Percentiles rank a stretch among this genome's conserved stretches.
These are phyloP conservation scores for Kentomonas sorsogonicus DNA, from an alignment of 208 protist species.

Conservation along the genomic window DNA sequence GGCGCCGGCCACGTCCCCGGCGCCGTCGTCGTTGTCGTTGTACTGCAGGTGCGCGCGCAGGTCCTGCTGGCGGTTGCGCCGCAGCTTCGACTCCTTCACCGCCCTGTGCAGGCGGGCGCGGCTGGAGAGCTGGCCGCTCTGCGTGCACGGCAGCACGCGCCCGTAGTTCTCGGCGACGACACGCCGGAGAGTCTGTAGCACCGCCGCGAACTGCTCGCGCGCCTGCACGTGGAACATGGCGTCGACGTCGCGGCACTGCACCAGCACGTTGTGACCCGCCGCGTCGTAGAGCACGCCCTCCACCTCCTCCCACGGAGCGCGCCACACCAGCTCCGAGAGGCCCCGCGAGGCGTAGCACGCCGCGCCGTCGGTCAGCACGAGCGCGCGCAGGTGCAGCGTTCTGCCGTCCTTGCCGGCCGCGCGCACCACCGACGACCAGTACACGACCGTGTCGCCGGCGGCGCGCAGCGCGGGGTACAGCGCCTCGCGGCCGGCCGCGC, in stretches of 20 bases:
- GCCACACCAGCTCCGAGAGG: conserved; percentile 29
- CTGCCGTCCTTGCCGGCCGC: conserved; percentile 17
- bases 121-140: conserved; percentile 49
- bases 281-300: conserved; percentile 33
- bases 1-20: not conserved
- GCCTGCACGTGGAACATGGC: conserved; percentile 44
- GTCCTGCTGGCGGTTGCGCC: too few relatives aligned
- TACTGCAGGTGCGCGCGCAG: too few relatives aligned
- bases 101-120: too few relatives aligned
- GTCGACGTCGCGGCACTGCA: conserved; percentile 43
- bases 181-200: conserved; percentile 21
- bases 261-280: conserved; percentile 40
- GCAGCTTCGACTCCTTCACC: too few relatives aligned
- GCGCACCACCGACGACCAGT: conserved; percentile 29
- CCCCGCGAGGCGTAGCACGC: too few relatives aligned
- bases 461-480: conserved; percentile 24
- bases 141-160: conserved; percentile 17
- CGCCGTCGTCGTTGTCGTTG: too few relatives aligned
- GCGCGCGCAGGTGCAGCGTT: conserved; percentile 12
- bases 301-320: conserved; percentile 29
- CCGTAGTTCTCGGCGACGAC: conserved; percentile 18
- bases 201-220: conserved; percentile 33
- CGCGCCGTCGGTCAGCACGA: conserved; percentile 31
- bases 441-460: conserved; percentile 22
- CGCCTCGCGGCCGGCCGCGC: conserved; percentile 17